Percentiles rank a stretch among this genome's conserved stretches.
Conservation (phyloP, 2,329 filamentous ascomycete genomes). For the Arthroderma uncinatum region DNA sequence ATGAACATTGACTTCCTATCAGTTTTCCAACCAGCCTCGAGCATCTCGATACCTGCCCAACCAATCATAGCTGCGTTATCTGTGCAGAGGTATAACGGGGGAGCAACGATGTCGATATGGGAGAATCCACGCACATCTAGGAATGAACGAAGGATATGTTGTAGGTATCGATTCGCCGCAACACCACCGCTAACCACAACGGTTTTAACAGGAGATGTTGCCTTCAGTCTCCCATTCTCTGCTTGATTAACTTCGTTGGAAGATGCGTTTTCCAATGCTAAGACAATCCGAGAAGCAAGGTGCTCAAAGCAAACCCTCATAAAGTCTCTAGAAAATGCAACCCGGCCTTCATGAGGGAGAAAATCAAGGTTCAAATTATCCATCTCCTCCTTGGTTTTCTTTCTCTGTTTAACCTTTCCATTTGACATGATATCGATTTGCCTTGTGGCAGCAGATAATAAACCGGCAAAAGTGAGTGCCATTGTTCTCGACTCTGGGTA, state of each 20-base stretch:
- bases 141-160: conserved; percentile 50
- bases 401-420: conserved; percentile 19
- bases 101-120: conserved; percentile 54
- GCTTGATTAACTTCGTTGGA: not conserved
- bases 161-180: conserved; percentile 70
- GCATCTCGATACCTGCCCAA: conserved; percentile 92
- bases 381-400: conserved; percentile 18
- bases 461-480: conserved; percentile 62
- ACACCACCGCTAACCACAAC: conserved; percentile 85
- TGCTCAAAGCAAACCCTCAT: conserved; percentile 85
- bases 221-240: not conserved
- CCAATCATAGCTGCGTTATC: conserved; percentile 98
- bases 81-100: conserved; percentile 69
- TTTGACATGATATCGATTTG: conserved; percentile 37
- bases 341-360: conserved; percentile 50
- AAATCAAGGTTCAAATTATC: conserved; percentile 7
- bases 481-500: conserved; percentile 49
- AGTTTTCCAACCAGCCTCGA: conserved; percentile 59
- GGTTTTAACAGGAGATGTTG: conserved; percentile 37
- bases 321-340: conserved; percentile 56
- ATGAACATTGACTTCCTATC: conserved; percentile 50
- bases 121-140: conserved; percentile 57
- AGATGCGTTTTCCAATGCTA: conserved; percentile 47
- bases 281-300: conserved; percentile 60
- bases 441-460: conserved; percentile 54